Evolutionary conservation across 208 protist genomes (phyloP), one percentile per base, ranked within the genome.

Genomic region (Crithidia fasciculata): DNA sequence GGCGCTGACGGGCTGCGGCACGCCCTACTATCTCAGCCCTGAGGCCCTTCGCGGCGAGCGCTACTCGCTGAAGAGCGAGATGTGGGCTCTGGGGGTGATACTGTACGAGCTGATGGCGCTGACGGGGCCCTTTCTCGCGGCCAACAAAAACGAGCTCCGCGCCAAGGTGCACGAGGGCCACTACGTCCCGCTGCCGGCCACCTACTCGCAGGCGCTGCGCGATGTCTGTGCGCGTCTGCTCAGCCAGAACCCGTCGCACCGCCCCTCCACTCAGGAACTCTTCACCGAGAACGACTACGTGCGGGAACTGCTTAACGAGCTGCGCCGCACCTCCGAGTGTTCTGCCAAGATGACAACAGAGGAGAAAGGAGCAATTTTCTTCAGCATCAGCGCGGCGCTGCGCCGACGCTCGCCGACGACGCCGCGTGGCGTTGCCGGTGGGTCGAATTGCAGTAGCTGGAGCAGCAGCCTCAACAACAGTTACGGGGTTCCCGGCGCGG

Each of bases 61-160:
- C 18, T 98, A 98, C 74, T 90, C 93, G 53, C 81, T 88, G 57
- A 97, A 97, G 80, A 80, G 80, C 12, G 95, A 98, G 74, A 85
- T 97, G 76, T 98, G 93, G 85, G 79, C 90, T 13, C 68, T 97
- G 3, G 91, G 91, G 18, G 82, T 89, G 8, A 70, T 94, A 5
- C 70, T 96, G 47, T 94, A 93, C 72, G 91, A 96, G 71, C 50
- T 96, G 52, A 65, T 93, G 45, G 79, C 88, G 45, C 72, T 92
- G 16, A 81, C 80, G 39, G 84, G 84, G n/a, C 87, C 91, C 6
- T 95, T 95, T 59, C 71, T 80, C 15, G 88, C 85, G 19, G 41
- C 76, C 4, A 85, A 81, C 53, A 65, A 60, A 28, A 28, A 19
- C 3, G 74, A 72, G 43, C 52, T 72, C 36, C 61, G 59, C n/a